Base-by-base conservation (phyloP, 805 yeast genomes). In the Schwanniomyces polymorphus region DNA sequence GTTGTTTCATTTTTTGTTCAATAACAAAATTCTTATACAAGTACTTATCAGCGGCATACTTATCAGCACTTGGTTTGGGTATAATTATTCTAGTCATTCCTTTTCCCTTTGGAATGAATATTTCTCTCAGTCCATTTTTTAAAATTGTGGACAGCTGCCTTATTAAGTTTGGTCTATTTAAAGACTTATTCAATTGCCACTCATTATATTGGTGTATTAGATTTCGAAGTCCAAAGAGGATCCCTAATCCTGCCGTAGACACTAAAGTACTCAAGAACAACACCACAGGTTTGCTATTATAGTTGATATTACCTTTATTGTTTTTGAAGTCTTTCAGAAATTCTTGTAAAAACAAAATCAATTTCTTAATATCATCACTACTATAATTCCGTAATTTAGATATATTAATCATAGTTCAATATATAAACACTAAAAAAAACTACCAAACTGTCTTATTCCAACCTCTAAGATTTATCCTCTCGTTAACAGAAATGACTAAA, bases 41-140 rank as follows among this genome's bases (percentile, higher is more conserved):
- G 46, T 80, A 74, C 57, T 77, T 76, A 58, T 81, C 84, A 7
- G 81, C 80, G 45, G 82, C 84, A 54, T 77, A 79, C 52, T 60
- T 69, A 58, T 79, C 85, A 50, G 64, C 55, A 51, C 74, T 75
- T 8, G 80, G 74, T 34, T 71, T 67, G 3, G 81, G 78, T 6
- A 81, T 70, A 33, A 72, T 70, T 18, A 81, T 71, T 34, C 78
- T 55, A 10, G 73, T 54, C 55, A 57, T 64, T 33, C 54, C 63
- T 53, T 55, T 63, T 31, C 72, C 80, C 65, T 64, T 78, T 54
- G 64, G 79, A n/a, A 81, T 75, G 47, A 67, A 68, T 27, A 81
- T 72, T 43, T 70, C 70, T 51, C 84, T 65, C n/a, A 72, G 54
- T 0, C 80, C 79, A 50, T 72, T 73, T 49, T 68, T 64, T 46